Conservation (phyloP, 306 rosid genomes). For the Neltuma alba region DNA sequence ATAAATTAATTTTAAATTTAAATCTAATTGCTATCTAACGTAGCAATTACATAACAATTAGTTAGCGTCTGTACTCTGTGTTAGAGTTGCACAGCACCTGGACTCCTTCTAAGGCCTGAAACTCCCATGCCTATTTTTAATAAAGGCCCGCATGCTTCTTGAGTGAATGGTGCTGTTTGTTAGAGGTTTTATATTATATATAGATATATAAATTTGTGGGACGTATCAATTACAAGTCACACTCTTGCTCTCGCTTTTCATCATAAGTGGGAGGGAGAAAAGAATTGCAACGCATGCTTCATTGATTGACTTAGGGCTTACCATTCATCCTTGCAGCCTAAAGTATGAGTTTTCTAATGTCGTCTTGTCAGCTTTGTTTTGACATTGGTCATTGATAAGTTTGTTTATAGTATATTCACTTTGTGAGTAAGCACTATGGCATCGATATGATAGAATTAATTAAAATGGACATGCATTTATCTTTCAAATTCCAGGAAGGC, state of each 20-base stretch:
- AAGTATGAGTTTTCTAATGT: background rate
- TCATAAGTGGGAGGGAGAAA: background rate
- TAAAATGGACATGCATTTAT: too few species aligned
- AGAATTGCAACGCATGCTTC: background rate
- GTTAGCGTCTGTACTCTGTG: too few species aligned
- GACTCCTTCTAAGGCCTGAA: too few species aligned
- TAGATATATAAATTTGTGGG: background rate
- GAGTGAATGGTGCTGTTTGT: background rate
- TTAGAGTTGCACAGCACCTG: too few species aligned
- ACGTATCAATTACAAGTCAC: background rate
- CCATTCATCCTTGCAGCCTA: background rate
- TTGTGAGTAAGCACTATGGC: too few species aligned
- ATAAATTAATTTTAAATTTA: too few species aligned
- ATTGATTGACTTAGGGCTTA: background rate
- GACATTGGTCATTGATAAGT: background rate
- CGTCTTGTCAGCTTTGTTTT: background rate
- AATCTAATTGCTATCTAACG: too few species aligned
- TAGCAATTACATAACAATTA: too few species aligned
- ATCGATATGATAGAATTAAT: too few species aligned
- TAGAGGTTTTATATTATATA: background rate
- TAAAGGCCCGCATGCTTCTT: too few species aligned
- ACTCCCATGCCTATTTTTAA: too few species aligned
- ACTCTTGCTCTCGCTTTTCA: background rate
- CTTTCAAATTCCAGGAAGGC: too few species aligned
- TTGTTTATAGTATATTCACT: background rate